Base-by-base conservation (phyloP, 108 stramenopile species). In the Nitzschia sp. region DNA sequence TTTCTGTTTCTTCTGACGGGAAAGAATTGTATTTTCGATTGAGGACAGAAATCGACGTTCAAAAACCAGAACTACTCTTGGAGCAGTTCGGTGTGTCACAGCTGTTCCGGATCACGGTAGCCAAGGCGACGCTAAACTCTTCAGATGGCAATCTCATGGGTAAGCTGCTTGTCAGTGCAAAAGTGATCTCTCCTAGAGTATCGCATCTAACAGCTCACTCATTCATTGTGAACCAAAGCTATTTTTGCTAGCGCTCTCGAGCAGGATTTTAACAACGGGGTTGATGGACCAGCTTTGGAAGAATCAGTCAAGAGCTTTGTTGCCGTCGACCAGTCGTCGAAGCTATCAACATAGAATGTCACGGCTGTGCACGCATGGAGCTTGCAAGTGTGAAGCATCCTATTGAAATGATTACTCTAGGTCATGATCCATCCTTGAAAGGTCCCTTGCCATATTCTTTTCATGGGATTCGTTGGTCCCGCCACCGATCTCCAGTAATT, bases 401-500 rank as follows among this genome's bases (percentile, higher is more conserved):
- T n/a, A n/a, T n/a, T n/a, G n/a, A n/a, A n/a, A 41, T 50, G 8
- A 50, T 22, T 61, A 61, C 41, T 66, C 66, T 54, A 66, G 35
- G 21, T 66, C 66, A 26, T 54, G 32, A 34, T 53, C 68, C 71
- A 84, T 68, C 41, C 76, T 69, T 9, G 70, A 68, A 45, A 94
- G 73, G 76, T 90, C 92, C 23, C 92, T 73, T 1, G 77, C 41
- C 96, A 99, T 99, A 74, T 99, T 99, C 78, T 99, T 99, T 73
- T 99, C 98, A 69, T 99, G 99, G 5, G 90, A 90, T 82, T 99
- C 98, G 53, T 95, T 95, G 33, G 98, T 99, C 3, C 99, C 99
- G 35, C 99, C 99, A n/a, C 99, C 99, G 58, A 99, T 99, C 75
- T 99, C 99, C 34, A 99, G 68, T 3, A 99, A 80, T 68, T 99